phyloP scores from a whole-genome alignment of 352 stramenopile species.

The Phytophthora lateralis region DNA sequence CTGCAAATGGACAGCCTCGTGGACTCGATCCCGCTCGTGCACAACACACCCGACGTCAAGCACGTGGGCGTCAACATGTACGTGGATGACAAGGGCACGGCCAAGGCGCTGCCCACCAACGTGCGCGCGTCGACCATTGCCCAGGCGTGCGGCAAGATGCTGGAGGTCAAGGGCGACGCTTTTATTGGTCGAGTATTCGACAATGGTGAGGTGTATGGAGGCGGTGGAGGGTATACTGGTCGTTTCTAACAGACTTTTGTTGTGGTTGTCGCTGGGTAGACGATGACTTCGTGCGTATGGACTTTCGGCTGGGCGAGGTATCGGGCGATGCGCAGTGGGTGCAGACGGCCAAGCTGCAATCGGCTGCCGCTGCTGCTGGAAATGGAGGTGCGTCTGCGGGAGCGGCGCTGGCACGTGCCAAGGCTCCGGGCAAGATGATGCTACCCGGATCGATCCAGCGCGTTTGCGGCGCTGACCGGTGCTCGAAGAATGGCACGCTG shows the following conservation, averaged over 20 bases:
- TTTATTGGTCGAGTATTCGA: conserved; percentile 90
- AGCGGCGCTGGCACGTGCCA: conserved; percentile 26
- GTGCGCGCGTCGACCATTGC: conserved; percentile 79
- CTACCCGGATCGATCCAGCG: conserved; percentile 46
- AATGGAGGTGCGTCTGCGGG: conserved; percentile 34
- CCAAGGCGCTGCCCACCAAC: conserved; percentile 83
- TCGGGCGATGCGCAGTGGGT: conserved; percentile 72
- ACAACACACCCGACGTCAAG: conserved; percentile 72
- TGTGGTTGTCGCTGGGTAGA: conserved; percentile 40
- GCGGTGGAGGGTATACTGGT: background rate
- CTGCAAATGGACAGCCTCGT: conserved; percentile 89
- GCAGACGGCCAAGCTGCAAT: conserved; percentile 62
- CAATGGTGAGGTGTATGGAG: conserved; percentile 51
- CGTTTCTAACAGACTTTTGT: background rate
- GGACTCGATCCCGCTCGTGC: conserved; percentile 86
- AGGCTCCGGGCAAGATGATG: conserved; percentile 38
- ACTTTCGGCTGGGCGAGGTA: conserved; percentile 78
- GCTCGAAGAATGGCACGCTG: conserved; percentile 71
- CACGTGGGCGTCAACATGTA: conserved; percentile 91
- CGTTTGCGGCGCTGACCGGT: conserved; percentile 70
- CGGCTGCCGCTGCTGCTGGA: conserved; percentile 27
- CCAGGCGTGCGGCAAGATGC: conserved; percentile 80
- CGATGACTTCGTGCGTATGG: conserved; percentile 82
- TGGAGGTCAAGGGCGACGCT: conserved; percentile 86
- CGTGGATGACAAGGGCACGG: conserved; percentile 90